phyloP scores from a whole-genome alignment of 192 early-diverging fungal genomes.

The Entomortierella parvispora region DNA sequence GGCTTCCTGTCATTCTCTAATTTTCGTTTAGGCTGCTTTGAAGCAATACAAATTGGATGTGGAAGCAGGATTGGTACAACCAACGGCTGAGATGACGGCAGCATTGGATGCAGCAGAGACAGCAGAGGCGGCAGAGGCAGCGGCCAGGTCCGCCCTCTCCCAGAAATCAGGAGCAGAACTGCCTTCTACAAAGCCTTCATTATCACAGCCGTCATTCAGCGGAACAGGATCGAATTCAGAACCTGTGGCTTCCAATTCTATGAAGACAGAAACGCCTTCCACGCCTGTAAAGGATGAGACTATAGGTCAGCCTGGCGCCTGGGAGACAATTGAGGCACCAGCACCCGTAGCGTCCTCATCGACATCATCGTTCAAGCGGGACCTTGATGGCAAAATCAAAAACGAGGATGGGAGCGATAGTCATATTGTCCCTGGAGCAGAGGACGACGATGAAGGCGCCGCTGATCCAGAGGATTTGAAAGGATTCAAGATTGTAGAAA shows the following conservation, averaged over 20 bases:
- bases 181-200: too few relatives aligned
- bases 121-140: background rate
- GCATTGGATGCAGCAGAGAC: background rate
- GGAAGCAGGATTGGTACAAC: slow-evolving; percentile 44
- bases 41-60: slow-evolving; percentile 54
- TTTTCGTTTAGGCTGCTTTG: slow-evolving; percentile 50
- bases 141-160: too few relatives aligned
- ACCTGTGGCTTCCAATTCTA: background rate
- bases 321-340: slow-evolving; percentile 51
- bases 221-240: background rate
- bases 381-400: background rate
- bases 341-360: slow-evolving; percentile 2
- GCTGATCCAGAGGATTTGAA: slow-evolving; percentile 60
- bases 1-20: background rate
- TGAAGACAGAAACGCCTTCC: background rate
- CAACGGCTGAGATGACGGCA: slow-evolving; percentile 9
- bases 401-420: slow-evolving; percentile 3
- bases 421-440: slow-evolving; percentile 12
- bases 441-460: slow-evolving; percentile 56
- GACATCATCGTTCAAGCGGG: background rate
- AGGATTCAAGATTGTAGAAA: slow-evolving; percentile 63
- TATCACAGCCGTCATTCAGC: too few relatives aligned
- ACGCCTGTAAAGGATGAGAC: slow-evolving; percentile 11
- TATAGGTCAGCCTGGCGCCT: slow-evolving; percentile 48
- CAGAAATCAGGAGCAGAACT: too few relatives aligned